These are phyloP conservation scores for Gnaphalium uliginosum DNA, from an alignment of 129 eudicot genomes.

Conservation along the genomic window DNA sequence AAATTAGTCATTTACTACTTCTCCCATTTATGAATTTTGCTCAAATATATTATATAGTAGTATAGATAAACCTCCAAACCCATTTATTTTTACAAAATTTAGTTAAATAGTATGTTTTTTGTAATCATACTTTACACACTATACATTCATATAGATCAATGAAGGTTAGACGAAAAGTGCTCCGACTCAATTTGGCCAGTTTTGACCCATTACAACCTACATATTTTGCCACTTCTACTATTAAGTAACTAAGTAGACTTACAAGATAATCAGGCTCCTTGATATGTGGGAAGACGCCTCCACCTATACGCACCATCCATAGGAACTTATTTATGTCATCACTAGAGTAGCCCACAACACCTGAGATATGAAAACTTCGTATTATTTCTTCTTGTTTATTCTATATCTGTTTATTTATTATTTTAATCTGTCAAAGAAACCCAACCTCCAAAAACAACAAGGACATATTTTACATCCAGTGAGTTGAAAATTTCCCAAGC, in stretches of 20 bases:
- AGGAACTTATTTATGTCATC: slow-evolving; percentile 97
- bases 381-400: background rate
- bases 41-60: no score
- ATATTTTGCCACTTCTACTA: background rate
- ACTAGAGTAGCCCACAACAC: slow-evolving; percentile 98
- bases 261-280: slow-evolving; percentile 99
- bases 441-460: slow-evolving; percentile 97
- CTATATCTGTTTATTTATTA: background rate
- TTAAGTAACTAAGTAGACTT: slow-evolving; percentile 18
- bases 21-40: no score
- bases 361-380: slow-evolving; percentile 40
- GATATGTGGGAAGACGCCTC: slow-evolving; percentile 99
- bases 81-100: background rate
- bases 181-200: background rate
- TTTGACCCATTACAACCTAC: background rate
- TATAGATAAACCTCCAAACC: background rate
- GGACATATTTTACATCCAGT: slow-evolving; percentile 96
- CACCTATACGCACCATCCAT: slow-evolving; percentile 99
- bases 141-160: no score
- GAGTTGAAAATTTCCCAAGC: slow-evolving; percentile 98
- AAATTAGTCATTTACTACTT: no score
- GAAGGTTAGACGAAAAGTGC: no score
- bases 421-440: slow-evolving; percentile 6
- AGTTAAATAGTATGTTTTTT: no score
- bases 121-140: no score